Evolutionary conservation across 306 rosid species (phyloP).

Genomic region (Pueraria montana): DNA sequence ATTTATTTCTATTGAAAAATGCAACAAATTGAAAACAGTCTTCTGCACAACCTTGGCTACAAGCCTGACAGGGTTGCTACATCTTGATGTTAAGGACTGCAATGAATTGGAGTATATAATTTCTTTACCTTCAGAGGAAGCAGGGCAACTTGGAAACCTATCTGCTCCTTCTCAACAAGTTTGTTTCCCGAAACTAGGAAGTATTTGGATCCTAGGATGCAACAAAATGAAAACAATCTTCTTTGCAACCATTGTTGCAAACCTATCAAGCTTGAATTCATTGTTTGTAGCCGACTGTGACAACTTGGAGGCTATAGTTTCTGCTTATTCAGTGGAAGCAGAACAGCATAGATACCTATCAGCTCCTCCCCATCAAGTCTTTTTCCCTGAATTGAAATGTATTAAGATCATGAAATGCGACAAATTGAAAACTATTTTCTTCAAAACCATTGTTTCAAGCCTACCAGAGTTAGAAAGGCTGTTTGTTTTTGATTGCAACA

Average conservation of each 20-base stretch:
- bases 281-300: neutral
- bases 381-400: neutral
- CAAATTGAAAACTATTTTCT: neutral
- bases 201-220: neutral
- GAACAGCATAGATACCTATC: neutral
- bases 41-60: neutral
- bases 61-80: neutral
- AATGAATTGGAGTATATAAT: too few relatives aligned
- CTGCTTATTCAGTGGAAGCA: neutral
- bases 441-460: too few relatives aligned
- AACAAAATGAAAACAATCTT: constrained; percentile 29
- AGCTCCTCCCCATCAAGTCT: neutral
- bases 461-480: too few relatives aligned
- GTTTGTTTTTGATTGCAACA: too few relatives aligned
- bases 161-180: too few relatives aligned
- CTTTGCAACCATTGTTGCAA: neutral
- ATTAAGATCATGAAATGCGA: neutral
- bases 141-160: neutral
- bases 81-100: neutral
- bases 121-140: neutral
- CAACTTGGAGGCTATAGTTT: neutral
- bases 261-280: neutral
- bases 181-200: neutral
- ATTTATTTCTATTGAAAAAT: neutral
- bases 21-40: constrained; percentile 17